phyloP scores from a whole-genome alignment of 805 yeast genomes.

The Jamesozyma rosinii region DNA sequence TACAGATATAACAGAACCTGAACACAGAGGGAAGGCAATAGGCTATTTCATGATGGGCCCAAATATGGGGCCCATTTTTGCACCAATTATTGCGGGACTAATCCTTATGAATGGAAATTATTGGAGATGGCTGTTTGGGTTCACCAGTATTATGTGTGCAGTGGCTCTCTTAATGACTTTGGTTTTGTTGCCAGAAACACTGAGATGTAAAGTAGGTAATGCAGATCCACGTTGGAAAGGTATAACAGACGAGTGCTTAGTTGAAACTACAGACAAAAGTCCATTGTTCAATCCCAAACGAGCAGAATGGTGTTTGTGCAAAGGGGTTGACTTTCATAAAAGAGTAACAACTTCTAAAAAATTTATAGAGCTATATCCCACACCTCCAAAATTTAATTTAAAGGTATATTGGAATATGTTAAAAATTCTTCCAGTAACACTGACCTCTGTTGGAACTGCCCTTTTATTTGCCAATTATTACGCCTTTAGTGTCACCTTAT shows the following conservation, averaged over 20 bases:
- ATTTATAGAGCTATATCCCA: conserved; percentile 30
- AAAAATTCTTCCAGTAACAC: conserved; percentile 35
- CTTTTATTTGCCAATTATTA: conserved; percentile 47
- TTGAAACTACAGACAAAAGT: background rate
- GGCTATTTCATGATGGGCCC: conserved; percentile 84
- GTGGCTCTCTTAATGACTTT: conserved; percentile 42
- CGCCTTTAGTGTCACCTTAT: conserved; percentile 43
- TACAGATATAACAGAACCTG: conserved; percentile 59
- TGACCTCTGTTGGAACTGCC: conserved; percentile 41
- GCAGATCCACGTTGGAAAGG: conserved; percentile 33
- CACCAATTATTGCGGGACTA: conserved; percentile 79
- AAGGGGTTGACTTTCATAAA: conserved; percentile 22
- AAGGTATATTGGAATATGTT: conserved; percentile 32
- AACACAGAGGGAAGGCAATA: conserved; percentile 70
- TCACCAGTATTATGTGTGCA: conserved; percentile 60
- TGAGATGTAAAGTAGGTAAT: conserved; percentile 52
- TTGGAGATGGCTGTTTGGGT: conserved; percentile 80
- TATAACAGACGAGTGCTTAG: conserved; percentile 1
- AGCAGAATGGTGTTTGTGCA: conserved; percentile 10
- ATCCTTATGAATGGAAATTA: conserved; percentile 60
- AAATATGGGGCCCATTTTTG: conserved; percentile 72
- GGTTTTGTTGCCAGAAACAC: conserved; percentile 69
- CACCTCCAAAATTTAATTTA: conserved; percentile 39
- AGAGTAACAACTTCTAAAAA: conserved; percentile 18
- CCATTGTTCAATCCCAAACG: background rate